Conservation (phyloP, 2,329 filamentous ascomycete species). For the Calonectria hongkongensis region DNA sequence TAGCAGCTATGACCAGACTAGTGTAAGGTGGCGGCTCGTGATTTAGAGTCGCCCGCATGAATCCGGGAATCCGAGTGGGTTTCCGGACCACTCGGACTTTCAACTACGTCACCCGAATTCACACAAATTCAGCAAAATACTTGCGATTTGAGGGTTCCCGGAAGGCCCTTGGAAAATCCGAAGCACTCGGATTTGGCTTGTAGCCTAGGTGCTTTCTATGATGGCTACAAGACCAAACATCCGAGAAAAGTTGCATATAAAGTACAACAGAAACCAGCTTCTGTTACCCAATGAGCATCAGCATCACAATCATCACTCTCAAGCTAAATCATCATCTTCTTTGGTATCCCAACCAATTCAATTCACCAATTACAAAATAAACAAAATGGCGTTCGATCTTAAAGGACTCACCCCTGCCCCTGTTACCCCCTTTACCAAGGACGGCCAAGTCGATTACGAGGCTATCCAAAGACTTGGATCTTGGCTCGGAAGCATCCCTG, state of each 20-base stretch:
- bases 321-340: neutral
- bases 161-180: neutral
- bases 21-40: neutral
- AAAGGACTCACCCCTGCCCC: conserved; percentile 70
- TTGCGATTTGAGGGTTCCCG: neutral
- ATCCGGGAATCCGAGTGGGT: conserved; percentile 13
- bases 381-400: conserved; percentile 64
- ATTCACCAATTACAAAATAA: conserved; percentile 26
- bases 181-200: neutral
- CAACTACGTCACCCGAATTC: neutral
- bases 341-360: neutral
- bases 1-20: neutral
- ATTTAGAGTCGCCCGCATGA: neutral
- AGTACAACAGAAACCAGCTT: neutral
- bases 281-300: conserved; percentile 19
- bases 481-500: conserved; percentile 71
- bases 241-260: conserved; percentile 23
- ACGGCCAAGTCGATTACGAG: conserved; percentile 69
- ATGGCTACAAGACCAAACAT: neutral
- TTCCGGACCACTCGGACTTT: conserved; percentile 6
- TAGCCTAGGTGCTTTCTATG: neutral
- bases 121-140: neutral
- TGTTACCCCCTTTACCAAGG: conserved; percentile 70
- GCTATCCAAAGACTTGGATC: conserved; percentile 72
- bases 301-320: neutral